These are phyloP conservation scores for Halenospora varia DNA, from an alignment of 495 filamentous ascomycete species.

Conservation along the genomic window DNA sequence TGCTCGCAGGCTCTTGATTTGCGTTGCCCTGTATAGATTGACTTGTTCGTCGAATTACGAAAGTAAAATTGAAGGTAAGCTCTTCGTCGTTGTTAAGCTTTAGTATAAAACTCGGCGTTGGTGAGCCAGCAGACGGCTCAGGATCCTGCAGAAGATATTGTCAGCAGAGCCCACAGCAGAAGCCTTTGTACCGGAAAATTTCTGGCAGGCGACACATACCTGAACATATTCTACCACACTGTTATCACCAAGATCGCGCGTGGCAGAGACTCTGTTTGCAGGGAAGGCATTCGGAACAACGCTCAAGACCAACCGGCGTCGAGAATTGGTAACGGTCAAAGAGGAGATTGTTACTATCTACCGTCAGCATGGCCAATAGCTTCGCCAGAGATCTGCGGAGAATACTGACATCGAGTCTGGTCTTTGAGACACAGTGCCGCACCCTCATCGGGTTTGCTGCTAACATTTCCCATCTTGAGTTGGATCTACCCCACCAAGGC, in stretches of 20 bases:
- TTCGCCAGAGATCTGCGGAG: not conserved
- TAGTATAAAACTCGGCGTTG: conserved; percentile 71
- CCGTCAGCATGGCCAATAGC: conserved; percentile 6
- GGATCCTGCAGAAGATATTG: conserved; percentile 62
- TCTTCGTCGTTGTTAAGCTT: conserved; percentile 90
- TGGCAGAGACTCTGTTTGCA: conserved; percentile 72
- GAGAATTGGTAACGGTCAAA: conserved; percentile 72
- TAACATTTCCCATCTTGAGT: conserved; percentile 79
- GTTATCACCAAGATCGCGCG: conserved; percentile 70
- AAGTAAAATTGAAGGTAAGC: conserved; percentile 86
- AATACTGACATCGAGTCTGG: conserved; percentile 72
- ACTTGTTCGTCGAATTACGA: conserved; percentile 70
- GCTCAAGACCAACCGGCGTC: conserved; percentile 66
- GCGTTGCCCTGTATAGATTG: conserved; percentile 44
- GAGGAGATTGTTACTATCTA: conserved; percentile 76
- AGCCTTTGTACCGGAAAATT: not conserved
- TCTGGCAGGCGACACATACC: conserved; percentile 43
- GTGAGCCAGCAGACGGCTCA: conserved; percentile 53
- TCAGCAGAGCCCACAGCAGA: not conserved
- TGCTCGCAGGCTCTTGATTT: conserved; percentile 42
- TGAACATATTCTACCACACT: conserved; percentile 85
- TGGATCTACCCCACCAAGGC: conserved; percentile 24
- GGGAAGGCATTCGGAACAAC: conserved; percentile 88
- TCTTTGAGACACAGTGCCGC: conserved; percentile 81
- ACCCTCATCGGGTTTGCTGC: conserved; percentile 85